phyloP scores from a whole-genome alignment of 225 moss, liverwort and hornwort species.

The Takakia lepidozioides region DNA sequence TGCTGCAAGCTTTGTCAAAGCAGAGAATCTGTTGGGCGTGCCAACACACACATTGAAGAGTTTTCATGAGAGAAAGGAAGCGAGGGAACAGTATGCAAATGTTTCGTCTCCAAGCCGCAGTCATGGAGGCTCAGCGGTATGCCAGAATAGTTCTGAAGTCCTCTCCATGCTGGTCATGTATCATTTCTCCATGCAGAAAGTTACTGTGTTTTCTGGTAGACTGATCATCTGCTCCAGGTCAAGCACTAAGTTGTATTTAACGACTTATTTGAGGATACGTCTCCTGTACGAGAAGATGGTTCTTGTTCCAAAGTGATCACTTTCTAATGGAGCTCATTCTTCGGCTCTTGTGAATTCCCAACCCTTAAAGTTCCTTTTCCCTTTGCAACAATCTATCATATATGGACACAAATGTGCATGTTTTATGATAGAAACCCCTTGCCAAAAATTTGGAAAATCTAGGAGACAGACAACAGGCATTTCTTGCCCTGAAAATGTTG shows the following conservation, averaged over 20 bases:
- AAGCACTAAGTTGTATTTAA: not conserved
- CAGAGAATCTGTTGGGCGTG: too few species aligned
- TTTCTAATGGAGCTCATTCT: too few species aligned
- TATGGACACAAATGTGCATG: too few species aligned
- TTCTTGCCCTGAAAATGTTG: conserved; percentile 13
- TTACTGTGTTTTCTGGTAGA: too few species aligned
- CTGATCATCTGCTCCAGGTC: too few species aligned
- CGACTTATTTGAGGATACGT: not conserved
- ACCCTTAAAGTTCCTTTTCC: too few species aligned
- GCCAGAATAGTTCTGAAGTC: not conserved
- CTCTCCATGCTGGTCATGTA: conserved; percentile 3
- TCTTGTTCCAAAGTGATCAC: not conserved
- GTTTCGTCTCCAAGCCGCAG: not conserved
- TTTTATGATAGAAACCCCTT: too few species aligned
- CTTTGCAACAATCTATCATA: too few species aligned
- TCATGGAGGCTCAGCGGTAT: not conserved
- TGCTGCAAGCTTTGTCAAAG: not conserved
- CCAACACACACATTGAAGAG: too few species aligned
- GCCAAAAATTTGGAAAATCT: too few species aligned
- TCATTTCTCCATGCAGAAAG: not conserved
- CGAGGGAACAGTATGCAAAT: not conserved
- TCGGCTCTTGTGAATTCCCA: too few species aligned
- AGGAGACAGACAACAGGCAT: not conserved
- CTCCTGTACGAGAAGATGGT: not conserved
- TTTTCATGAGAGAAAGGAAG: conserved; percentile 1